These are phyloP conservation scores for Aspergillus terreus DNA, from an alignment of 2,329 filamentous ascomycete species.

Conservation along the genomic window DNA sequence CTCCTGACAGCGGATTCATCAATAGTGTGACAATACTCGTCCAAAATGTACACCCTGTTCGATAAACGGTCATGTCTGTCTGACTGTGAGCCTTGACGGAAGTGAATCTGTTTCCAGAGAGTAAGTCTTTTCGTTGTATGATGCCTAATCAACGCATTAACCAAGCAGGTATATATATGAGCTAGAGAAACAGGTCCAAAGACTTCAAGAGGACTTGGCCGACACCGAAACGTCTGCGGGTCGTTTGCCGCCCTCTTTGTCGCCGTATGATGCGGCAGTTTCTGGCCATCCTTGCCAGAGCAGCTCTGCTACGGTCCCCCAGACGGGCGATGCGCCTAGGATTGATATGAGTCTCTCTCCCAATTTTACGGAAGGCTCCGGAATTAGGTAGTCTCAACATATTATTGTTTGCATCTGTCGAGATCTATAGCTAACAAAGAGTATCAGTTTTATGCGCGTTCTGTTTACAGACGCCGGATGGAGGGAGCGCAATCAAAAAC, in stretches of 20 bases:
- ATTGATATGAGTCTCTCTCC: not conserved
- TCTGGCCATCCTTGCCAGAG: too few species aligned
- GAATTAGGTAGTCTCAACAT: constrained; percentile 11
- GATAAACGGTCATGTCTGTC: constrained; percentile 20
- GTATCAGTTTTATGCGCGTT: constrained; percentile 15
- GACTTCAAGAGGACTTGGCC: not conserved
- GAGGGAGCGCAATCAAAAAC: constrained; percentile 16
- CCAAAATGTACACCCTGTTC: constrained; percentile 28
- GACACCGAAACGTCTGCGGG: not conserved
- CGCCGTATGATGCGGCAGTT: not conserved
- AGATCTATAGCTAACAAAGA: not conserved
- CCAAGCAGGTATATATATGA: constrained; percentile 20
- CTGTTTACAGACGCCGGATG: constrained; percentile 17
- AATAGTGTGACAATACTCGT: constrained; percentile 26
- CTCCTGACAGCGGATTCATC: too few species aligned
- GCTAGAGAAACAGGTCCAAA: constrained; percentile 22
- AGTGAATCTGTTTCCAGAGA: constrained; percentile 21
- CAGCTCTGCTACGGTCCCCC: not conserved
- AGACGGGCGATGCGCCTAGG: not conserved
- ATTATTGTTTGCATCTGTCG: not conserved
- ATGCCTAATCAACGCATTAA: not conserved
- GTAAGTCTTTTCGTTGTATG: constrained; percentile 3
- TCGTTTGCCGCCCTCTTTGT: not conserved
- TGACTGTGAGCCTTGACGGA: constrained; percentile 23
- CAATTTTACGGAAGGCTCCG: constrained; percentile 4